Conservation (phyloP, 2,329 filamentous ascomycete species). For the Colletotrichum aenigma region DNA sequence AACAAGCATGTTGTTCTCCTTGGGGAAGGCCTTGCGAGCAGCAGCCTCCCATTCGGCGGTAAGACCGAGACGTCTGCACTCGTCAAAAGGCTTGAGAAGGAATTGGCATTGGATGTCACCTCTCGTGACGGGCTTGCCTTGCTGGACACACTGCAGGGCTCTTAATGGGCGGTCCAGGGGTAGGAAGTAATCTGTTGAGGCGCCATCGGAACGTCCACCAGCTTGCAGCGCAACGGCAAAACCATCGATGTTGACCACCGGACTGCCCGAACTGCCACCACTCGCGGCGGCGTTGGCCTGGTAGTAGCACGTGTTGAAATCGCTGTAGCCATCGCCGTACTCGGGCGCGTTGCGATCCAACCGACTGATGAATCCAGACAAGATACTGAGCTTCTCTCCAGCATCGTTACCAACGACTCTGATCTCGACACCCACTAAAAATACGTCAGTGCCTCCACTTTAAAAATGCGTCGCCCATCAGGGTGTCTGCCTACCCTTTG, state of each 20-base stretch:
- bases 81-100: conserved; percentile 95
- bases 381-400: conserved; percentile 95
- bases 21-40: conserved; percentile 82
- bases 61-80: conserved; percentile 88
- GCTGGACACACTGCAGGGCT: conserved; percentile 84
- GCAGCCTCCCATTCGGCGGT: conserved; percentile 85
- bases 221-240: conserved; percentile 92
- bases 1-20: conserved; percentile 95
- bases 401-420: conserved; percentile 98
- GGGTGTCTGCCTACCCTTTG: conserved; percentile 54
- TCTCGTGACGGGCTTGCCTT: conserved; percentile 76
- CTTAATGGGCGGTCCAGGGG: conserved; percentile 89
- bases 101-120: conserved; percentile 99
- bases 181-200: conserved; percentile 96
- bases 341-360: conserved; percentile 96
- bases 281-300: conserved; percentile 97
- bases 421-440: conserved; percentile 84
- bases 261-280: conserved; percentile 96
- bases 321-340: conserved; percentile 96
- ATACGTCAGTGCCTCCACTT: conserved; percentile 18
- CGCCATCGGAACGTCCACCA: conserved; percentile 90
- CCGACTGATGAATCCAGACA: conserved; percentile 96
- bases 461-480: conserved; percentile 4
- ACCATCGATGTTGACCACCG: conserved; percentile 94
- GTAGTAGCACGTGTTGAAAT: conserved; percentile 96